phyloP scores from a whole-genome alignment of 2,329 filamentous ascomycete genomes.

The Aspergillus proliferans region DNA sequence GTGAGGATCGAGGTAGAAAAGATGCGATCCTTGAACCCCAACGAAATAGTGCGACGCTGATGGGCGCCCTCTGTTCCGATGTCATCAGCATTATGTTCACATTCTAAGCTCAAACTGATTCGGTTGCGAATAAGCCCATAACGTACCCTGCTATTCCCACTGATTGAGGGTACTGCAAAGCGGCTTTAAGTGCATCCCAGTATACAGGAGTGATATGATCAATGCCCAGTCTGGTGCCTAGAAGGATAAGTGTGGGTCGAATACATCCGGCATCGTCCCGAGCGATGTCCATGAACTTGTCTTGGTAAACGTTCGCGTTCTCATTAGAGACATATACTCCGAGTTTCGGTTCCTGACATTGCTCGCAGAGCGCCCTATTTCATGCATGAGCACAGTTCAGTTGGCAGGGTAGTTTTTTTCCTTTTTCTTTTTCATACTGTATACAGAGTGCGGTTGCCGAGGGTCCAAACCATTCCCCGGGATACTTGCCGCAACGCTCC shows the following conservation, averaged over 20 bases:
- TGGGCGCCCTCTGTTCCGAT: constrained; percentile 67
- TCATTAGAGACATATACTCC: constrained; percentile 86
- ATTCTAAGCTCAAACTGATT: not conserved
- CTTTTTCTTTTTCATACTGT: constrained; percentile 55
- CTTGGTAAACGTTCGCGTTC: constrained; percentile 86
- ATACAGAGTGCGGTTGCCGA: constrained; percentile 93
- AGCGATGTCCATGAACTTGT: constrained; percentile 74
- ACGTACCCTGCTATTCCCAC: constrained; percentile 86
- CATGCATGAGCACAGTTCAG: constrained; percentile 4
- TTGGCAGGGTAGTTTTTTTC: not conserved
- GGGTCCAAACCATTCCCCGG: constrained; percentile 98
- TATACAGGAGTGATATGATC: constrained; percentile 93
- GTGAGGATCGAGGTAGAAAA: constrained; percentile 96
- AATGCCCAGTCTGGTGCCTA: constrained; percentile 84
- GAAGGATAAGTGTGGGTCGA: constrained; percentile 77
- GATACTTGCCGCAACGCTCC: constrained; percentile 81
- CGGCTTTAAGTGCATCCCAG: constrained; percentile 82
- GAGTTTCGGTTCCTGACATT: constrained; percentile 56
- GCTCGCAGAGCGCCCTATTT: constrained; percentile 65
- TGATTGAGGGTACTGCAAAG: constrained; percentile 83
- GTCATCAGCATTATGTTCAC: not conserved
- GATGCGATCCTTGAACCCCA: constrained; percentile 64
- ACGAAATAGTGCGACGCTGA: constrained; percentile 80
- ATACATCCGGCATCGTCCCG: constrained; percentile 61
- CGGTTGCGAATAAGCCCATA: not conserved